Conservation (phyloP, 805 yeast species). For the Grigorovia transvaalensis region DNA sequence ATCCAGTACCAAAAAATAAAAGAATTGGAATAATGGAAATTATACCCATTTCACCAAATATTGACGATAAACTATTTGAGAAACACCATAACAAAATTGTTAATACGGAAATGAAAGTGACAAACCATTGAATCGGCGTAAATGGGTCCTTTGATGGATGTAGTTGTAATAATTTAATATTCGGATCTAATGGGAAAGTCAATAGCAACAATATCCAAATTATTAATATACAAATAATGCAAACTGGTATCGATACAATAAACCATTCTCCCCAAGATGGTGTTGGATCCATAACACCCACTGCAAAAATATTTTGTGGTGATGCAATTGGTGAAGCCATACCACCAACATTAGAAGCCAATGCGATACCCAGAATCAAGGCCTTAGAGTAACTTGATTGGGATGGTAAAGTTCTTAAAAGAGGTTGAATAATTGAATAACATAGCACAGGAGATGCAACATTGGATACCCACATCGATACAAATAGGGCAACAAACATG, state of each 20-base stretch:
- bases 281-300: constrained; percentile 76
- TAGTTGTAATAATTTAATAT: constrained; percentile 36
- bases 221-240: constrained; percentile 47
- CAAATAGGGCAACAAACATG: constrained; percentile 77
- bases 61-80: constrained; percentile 57
- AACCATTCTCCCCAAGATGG: constrained; percentile 94
- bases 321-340: constrained; percentile 97
- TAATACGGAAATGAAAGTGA: constrained; percentile 49
- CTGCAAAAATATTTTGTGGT: constrained; percentile 89
- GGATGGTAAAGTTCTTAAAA: constrained; percentile 72
- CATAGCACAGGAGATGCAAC: constrained; percentile 96
- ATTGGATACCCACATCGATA: constrained; percentile 92
- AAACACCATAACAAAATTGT: constrained; percentile 89
- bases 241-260: constrained; percentile 73
- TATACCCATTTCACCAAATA: constrained; percentile 95
- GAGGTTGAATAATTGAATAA: constrained; percentile 83
- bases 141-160: constrained; percentile 57
- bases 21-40: constrained; percentile 82
- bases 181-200: constrained; percentile 47
- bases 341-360: constrained; percentile 90
- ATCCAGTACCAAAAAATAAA: constrained; percentile 87
- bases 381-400: constrained; percentile 73
- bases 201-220: constrained; percentile 67
- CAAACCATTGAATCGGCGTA: constrained; percentile 64
- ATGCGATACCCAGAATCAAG: constrained; percentile 79